Base-by-base conservation (phyloP, 306 rosid species). In the Lablab purpureus region DNA sequence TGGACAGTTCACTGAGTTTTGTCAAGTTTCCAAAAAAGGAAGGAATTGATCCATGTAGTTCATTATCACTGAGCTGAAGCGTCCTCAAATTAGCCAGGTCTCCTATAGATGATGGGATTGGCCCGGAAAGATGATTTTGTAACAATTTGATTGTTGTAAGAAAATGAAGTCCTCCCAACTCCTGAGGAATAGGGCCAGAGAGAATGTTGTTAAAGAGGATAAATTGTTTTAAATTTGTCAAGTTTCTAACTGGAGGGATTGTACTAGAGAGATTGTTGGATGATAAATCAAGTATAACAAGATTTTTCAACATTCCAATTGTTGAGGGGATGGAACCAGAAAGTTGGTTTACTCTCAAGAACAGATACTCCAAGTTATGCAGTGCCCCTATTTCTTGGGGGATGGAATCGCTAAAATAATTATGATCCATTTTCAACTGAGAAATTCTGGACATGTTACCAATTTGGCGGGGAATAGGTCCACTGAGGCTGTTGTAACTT, bases 1-100 rank as follows among this genome's bases (percentile, higher is more conserved):
- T 11, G 28, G 76, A 43, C 65, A 81, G 32, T 13, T 2, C 1
- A 3, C 0, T 36, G 58, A 81, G 81, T n/a, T 76, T 76, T 76
- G 85, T 82, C 54, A 82, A 77, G 82, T 82, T 82, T 51, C 82
- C 85, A 70, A 82, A 19, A 40, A 78, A 4, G 21, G 85, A 28
- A 70, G 85, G 85, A 76, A 82, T 82, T 76, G 82, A 28, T 51
- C 79, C 85, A 28, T 55, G 0, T 51, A 82, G 51, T 3, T 30
- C 3, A 63, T 82, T 82, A 1, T 1, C 10, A 27, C 0, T 4
- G 25, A 82, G 73, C 27, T 7, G 43, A 76, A 76, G 85, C 0
- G 1, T 19, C 22, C 4, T 62, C 60, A 82, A 82, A 70, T 76
- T 82, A 12, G 14, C 5, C 52, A 82, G 64, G 54, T 76, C 10